Base-by-base conservation (phyloP, 768 basidiomycete genomes). In the Agrocybe chaxingu region DNA sequence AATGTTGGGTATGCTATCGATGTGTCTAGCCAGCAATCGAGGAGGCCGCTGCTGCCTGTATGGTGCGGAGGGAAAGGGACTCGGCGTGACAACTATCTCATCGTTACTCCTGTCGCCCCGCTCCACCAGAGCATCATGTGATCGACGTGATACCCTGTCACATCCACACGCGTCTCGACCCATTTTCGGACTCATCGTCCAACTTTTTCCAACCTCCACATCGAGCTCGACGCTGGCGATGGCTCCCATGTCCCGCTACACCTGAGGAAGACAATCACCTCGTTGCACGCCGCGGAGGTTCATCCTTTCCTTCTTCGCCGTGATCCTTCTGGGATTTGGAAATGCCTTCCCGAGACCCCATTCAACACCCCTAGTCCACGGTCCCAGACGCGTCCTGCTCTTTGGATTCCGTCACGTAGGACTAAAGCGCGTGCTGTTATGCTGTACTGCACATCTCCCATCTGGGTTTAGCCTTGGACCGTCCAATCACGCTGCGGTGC, bases 111-210 rank as follows among this genome's bases (percentile, higher is more conserved):
- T 51, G 49, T 52, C 51, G 43, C 49, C 47, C 33, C 39, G 41
- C 48, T 52, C 46, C 48, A 47, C 39, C 49, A 55, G 59, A 56
- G 57, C 13, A 33, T 62, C 62, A 62, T 53, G 61, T 64, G 59
- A 57, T 39, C 29, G n/a, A 5, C 7, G 7, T 32, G 56, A 60
- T 54, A 59, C 57, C 57, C 50, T 50, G 50, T 52, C 48, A 42
- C 45, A 35, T 35, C 30, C 37, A 35, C 30, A 50, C 42, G 35
- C 31, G 33, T 33, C 42, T 42, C 29, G 18, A 40, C 30, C 18
- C 47, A 31, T 19, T 12, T 3, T n/a, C 16, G 16, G 16, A 16
- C 16, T 16, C 16, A 16, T 16, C 16, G 16, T 16, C 16, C 16
- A 16, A 16, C 16, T 16, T 16, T 16, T 16, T 16, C 16, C 16